Conservation (phyloP, 2,329 filamentous ascomycete genomes). For the Berkeleyomyces rouxiae region DNA sequence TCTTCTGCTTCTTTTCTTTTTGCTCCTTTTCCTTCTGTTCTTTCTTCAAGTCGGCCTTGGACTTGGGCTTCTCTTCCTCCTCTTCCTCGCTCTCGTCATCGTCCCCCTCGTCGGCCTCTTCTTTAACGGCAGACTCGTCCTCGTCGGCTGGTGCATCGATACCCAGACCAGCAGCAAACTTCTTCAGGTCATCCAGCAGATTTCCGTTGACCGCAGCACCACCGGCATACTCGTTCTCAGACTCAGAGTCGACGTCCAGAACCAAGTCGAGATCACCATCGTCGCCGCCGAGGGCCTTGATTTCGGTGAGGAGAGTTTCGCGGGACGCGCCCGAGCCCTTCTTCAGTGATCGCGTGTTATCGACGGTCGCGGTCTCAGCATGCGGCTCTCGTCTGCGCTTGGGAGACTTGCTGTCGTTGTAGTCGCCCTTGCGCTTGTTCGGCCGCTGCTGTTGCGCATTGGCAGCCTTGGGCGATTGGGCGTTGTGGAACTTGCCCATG, state of each 20-base stretch:
- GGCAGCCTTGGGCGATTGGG: conserved; percentile 16
- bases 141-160: conserved; percentile 10
- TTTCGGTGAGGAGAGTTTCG: conserved; percentile 42
- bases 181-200: conserved; percentile 5
- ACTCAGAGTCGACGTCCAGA: conserved; percentile 30
- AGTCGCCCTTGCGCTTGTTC: conserved; percentile 13
- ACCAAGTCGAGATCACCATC: conserved; percentile 48
- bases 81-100: background rate
- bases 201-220: conserved; percentile 15
- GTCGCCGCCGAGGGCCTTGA: conserved; percentile 46
- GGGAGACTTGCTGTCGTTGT: conserved; percentile 11
- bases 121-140: background rate
- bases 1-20: conserved; percentile 19
- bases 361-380: background rate
- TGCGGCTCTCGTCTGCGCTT: conserved; percentile 7
- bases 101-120: background rate
- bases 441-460: conserved; percentile 5
- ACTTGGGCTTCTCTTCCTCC: conserved; percentile 21
- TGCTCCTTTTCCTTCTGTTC: conserved; percentile 19
- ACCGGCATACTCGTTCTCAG: conserved; percentile 22
- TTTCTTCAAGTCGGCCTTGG: conserved; percentile 24
- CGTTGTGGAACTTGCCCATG: conserved; percentile 13
- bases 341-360: conserved; percentile 5
- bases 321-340: conserved; percentile 4
- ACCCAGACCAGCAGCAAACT: conserved; percentile 12